Conservation (phyloP, 129 eudicot species). For the Artemisia annua region DNA sequence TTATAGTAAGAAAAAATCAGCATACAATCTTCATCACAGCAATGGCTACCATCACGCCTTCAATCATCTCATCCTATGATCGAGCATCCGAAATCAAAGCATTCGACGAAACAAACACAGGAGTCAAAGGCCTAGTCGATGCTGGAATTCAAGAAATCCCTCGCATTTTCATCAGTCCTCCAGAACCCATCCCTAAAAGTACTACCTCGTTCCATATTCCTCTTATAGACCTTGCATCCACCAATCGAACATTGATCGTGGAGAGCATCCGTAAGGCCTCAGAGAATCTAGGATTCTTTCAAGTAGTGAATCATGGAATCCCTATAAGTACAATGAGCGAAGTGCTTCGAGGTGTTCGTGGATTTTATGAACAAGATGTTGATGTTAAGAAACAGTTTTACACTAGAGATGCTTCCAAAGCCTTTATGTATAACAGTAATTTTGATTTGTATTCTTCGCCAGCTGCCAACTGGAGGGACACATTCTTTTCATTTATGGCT, state of each 20-base stretch:
- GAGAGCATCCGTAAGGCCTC: slow-evolving; percentile 35
- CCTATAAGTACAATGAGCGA: slow-evolving; percentile 43
- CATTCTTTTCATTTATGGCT: slow-evolving; percentile 23
- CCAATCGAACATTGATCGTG: slow-evolving; percentile 19
- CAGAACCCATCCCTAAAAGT: slow-evolving; percentile 32
- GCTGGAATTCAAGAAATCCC: slow-evolving; percentile 48
- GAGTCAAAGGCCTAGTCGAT: slow-evolving; percentile 59
- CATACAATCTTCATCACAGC: slow-evolving; percentile 17
- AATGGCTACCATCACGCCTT: slow-evolving; percentile 19
- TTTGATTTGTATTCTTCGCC: slow-evolving; percentile 28
- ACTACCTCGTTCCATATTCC: slow-evolving; percentile 35
- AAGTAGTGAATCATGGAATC: slow-evolving; percentile 58
- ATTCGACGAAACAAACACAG: slow-evolving; percentile 48
- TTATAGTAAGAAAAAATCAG: not conserved
- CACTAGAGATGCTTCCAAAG: slow-evolving; percentile 32
- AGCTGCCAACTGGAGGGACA: slow-evolving; percentile 17
- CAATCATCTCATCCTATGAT: slow-evolving; percentile 11
- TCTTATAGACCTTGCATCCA: slow-evolving; percentile 32
- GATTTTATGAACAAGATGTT: slow-evolving; percentile 33
- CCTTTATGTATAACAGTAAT: slow-evolving; percentile 46
- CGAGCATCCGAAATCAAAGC: slow-evolving; percentile 41
- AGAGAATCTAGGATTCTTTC: slow-evolving; percentile 52
- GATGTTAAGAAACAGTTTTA: slow-evolving; percentile 34
- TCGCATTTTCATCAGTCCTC: slow-evolving; percentile 42
- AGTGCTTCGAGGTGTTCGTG: slow-evolving; percentile 32